Conservation (phyloP, 129 eudicot genomes). For the Sambucus nigra region DNA sequence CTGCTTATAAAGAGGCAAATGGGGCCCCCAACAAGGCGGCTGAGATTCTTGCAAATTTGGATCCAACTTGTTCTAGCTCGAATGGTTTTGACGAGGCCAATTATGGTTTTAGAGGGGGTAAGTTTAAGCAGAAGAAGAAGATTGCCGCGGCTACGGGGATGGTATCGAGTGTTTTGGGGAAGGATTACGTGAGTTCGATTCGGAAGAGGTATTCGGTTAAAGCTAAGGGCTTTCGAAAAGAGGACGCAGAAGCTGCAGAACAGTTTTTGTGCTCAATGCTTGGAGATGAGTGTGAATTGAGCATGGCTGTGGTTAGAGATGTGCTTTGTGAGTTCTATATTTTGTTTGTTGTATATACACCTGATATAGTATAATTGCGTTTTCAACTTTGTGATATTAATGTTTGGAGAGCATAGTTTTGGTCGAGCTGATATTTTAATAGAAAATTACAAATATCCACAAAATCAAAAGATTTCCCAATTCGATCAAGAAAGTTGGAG, state of each 20-base stretch:
- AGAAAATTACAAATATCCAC: too few species aligned
- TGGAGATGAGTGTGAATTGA: slow-evolving; percentile 66
- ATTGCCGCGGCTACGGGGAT: slow-evolving; percentile 79
- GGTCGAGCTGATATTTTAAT: neutral
- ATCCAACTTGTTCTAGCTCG: slow-evolving; percentile 49
- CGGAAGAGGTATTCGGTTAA: slow-evolving; percentile 24
- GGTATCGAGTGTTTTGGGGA: slow-evolving; percentile 60
- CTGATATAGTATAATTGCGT: neutral
- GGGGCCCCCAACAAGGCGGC: slow-evolving; percentile 52
- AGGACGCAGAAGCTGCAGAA: slow-evolving; percentile 47
- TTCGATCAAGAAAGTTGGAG: too few species aligned
- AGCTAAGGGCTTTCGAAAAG: slow-evolving; percentile 22
- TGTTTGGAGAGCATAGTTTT: neutral
- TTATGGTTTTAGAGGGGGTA: slow-evolving; percentile 19
- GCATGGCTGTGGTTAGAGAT: slow-evolving; percentile 78
- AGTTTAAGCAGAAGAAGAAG: slow-evolving; percentile 34
- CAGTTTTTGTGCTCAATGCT: slow-evolving; percentile 89
- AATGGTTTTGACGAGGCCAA: slow-evolving; percentile 23
- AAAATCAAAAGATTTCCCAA: too few species aligned
- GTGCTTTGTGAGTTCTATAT: slow-evolving; percentile 69
- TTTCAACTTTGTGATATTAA: neutral
- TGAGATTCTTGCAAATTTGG: slow-evolving; percentile 34
- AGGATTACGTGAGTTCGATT: slow-evolving; percentile 55
- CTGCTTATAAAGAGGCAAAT: slow-evolving; percentile 36
- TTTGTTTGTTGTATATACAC: neutral